Conservation (phyloP, 768 basidiomycete species). For the Amanita thiersii region DNA sequence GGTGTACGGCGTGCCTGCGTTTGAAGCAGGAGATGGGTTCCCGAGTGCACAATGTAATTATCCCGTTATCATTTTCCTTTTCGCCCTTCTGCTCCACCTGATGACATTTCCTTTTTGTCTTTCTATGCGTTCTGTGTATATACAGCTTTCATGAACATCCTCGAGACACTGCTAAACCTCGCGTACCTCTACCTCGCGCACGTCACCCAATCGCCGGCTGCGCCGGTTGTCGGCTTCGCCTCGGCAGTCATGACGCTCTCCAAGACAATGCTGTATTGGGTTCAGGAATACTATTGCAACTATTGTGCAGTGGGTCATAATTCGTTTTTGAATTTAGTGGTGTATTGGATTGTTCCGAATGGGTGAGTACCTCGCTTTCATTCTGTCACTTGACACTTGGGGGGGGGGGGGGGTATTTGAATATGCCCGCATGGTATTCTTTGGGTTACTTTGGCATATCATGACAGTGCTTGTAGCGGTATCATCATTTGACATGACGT, state of each 20-base stretch:
- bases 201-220: conserved; percentile 48
- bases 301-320: conserved; percentile 77
- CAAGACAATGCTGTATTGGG: conserved; percentile 80
- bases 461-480: too few relatives aligned
- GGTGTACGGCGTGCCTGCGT: conserved; percentile 67
- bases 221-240: conserved; percentile 69
- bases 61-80: background rate
- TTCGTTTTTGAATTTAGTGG: conserved; percentile 32
- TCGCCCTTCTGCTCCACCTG: background rate
- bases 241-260: conserved; percentile 71
- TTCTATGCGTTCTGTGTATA: too few relatives aligned
- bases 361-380: conserved; percentile 38
- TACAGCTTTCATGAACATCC: conserved; percentile 67
- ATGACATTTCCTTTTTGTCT: too few relatives aligned
- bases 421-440: too few relatives aligned
- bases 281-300: conserved; percentile 72
- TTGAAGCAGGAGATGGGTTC: conserved; percentile 67
- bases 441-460: too few relatives aligned
- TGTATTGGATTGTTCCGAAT: conserved; percentile 72
- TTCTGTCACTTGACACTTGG: background rate
- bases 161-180: conserved; percentile 73
- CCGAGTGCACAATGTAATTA: conserved; percentile 74
- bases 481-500: too few relatives aligned
- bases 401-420: too few relatives aligned
- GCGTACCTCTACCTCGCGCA: conserved; percentile 72